These are phyloP conservation scores for Thuidium tamariscinum DNA, from an alignment of 225 moss, liverwort and hornwort species.

Conservation along the genomic window DNA sequence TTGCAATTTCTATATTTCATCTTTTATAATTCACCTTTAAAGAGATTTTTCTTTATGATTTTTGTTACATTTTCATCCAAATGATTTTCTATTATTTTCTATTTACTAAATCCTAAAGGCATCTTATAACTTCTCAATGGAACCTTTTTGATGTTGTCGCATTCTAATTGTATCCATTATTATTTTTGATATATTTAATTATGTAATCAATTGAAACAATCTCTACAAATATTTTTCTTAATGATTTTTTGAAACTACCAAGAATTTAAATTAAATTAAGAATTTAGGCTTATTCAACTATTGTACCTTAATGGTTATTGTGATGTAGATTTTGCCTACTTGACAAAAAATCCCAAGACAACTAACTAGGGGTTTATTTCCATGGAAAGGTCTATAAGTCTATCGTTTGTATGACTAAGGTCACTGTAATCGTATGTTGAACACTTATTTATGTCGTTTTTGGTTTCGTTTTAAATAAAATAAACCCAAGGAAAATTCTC, in stretches of 20 bases:
- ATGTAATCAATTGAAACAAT: not conserved
- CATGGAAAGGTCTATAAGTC: too few relatives aligned
- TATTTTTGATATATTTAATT: not conserved
- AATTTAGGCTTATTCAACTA: not conserved
- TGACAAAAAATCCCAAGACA: too few relatives aligned
- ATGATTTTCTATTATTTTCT: rapidly evolving
- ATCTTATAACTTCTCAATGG: not conserved
- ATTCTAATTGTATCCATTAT: rapidly evolving
- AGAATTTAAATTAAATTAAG: not conserved
- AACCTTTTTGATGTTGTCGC: not conserved
- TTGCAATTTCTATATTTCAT: not conserved
- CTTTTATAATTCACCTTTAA: rapidly evolving
- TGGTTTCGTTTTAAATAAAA: too few relatives aligned
- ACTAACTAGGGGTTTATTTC: too few relatives aligned
- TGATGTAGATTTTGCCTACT: too few relatives aligned
- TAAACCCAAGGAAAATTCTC: too few relatives aligned
- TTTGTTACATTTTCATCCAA: not conserved
- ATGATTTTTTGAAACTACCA: not conserved
- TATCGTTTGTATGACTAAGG: too few relatives aligned
- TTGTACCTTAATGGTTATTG: too few relatives aligned
- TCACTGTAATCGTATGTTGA: too few relatives aligned
- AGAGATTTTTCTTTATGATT: not conserved
- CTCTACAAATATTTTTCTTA: not conserved
- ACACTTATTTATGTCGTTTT: too few relatives aligned
- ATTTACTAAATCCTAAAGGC: not conserved